Evolutionary conservation across 768 basidiomycete genomes (phyloP).

Genomic region (Amanita fuliginea): DNA sequence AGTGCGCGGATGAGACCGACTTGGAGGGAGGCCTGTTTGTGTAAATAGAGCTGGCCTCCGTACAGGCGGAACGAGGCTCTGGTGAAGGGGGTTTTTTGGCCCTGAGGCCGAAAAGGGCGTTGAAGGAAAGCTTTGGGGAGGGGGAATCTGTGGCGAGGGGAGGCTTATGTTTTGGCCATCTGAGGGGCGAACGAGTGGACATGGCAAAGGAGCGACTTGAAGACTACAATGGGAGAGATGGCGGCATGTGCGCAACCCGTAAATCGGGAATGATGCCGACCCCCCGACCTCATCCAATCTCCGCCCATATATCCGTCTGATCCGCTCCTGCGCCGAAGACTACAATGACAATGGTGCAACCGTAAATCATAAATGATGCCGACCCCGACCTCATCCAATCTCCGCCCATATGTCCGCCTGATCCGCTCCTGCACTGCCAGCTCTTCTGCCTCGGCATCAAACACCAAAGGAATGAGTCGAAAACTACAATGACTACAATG

Average conservation of each 20-base stretch:
- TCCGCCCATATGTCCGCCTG: slow-evolving; percentile 65
- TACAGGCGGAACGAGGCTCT: slow-evolving; percentile 31
- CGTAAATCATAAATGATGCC: no score
- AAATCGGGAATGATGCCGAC: background rate
- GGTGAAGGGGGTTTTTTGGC: slow-evolving; percentile 46
- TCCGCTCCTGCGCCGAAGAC: slow-evolving; percentile 32
- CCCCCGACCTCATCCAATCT: slow-evolving; percentile 33
- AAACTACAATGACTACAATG: no score
- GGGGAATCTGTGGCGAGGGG: slow-evolving; percentile 11
- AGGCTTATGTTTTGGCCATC: slow-evolving; percentile 31
- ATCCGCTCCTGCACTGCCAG: slow-evolving; percentile 36
- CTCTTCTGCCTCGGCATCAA: slow-evolving; percentile 38
- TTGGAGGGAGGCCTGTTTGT: slow-evolving; percentile 36
- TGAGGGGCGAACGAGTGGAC: slow-evolving; percentile 24
- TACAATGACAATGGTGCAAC: no score
- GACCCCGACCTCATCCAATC: slow-evolving; percentile 27
- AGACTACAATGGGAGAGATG: background rate
- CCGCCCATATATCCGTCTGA: slow-evolving; percentile 63
- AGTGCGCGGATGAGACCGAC: slow-evolving; percentile 48
- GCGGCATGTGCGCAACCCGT: background rate
- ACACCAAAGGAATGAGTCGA: slow-evolving; percentile 32
- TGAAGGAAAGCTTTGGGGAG: slow-evolving; percentile 25
- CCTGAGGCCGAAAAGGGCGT: slow-evolving; percentile 52
- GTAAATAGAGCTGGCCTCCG: slow-evolving; percentile 11
- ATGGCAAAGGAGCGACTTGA: slow-evolving; percentile 12